Conservation (phyloP, 2,329 filamentous ascomycete species). For the Sporothrix luriei region DNA sequence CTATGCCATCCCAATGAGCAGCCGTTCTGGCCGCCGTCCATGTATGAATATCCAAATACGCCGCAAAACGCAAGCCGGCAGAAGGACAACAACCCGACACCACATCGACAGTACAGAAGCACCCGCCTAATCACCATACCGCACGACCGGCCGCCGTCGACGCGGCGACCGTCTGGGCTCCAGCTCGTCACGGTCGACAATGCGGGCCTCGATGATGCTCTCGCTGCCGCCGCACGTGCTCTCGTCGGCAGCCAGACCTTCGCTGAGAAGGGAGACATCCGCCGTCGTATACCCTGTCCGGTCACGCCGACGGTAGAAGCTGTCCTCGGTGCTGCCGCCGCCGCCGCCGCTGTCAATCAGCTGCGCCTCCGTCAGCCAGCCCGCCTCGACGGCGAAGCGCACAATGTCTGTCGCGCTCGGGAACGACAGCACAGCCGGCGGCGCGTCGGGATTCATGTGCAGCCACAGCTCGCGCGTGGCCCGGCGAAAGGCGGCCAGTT, state of each 20-base stretch:
- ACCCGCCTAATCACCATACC: constrained; percentile 19
- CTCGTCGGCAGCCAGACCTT: constrained; percentile 4
- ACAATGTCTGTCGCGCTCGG: constrained; percentile 60
- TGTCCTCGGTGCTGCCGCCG: constrained; percentile 15
- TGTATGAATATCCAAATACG: neutral
- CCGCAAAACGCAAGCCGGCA: neutral
- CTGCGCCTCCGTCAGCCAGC: constrained; percentile 60
- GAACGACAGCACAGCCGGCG: constrained; percentile 53
- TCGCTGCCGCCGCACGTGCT: constrained; percentile 22
- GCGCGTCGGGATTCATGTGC: constrained; percentile 57
- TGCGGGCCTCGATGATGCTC: constrained; percentile 36
- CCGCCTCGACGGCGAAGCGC: constrained; percentile 59
- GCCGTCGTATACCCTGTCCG: neutral
- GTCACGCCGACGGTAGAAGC: constrained; percentile 2
- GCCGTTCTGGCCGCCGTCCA: neutral
- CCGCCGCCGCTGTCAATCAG: constrained; percentile 44
- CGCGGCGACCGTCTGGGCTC: constrained; percentile 36
- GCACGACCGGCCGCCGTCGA: constrained; percentile 29
- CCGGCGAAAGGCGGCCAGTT: constrained; percentile 51
- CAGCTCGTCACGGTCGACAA: constrained; percentile 33
- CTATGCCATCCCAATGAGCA: neutral
- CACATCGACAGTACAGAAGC: neutral
- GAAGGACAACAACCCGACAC: neutral
- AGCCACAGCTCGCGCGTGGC: constrained; percentile 57
- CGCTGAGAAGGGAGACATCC: constrained; percentile 15